phyloP scores from a whole-genome alignment of 2,329 filamentous ascomycete species.

The Stachybotrys echinatus region DNA sequence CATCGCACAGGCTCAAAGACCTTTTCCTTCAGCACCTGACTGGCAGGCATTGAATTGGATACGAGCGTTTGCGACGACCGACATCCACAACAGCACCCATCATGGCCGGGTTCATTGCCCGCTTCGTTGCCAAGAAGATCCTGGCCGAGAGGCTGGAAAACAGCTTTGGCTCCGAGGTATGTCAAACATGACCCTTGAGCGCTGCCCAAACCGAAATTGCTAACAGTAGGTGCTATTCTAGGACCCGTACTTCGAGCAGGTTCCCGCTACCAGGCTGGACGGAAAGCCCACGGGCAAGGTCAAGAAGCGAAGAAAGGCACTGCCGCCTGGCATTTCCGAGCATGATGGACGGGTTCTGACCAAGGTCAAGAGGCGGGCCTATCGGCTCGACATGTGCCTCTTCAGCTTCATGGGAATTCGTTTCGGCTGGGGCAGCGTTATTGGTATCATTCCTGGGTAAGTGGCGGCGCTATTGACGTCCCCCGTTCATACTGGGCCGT shows the following conservation, averaged over 20 bases:
- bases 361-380: constrained; percentile 79
- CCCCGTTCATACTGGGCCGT: background rate
- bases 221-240: constrained; percentile 32
- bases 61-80: too few relatives aligned
- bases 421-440: constrained; percentile 85
- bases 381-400: constrained; percentile 77
- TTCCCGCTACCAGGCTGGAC: constrained; percentile 66
- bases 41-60: background rate
- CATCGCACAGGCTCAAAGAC: background rate
- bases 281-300: constrained; percentile 63
- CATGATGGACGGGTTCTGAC: constrained; percentile 80
- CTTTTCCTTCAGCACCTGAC: background rate
- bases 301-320: constrained; percentile 80
- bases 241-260: constrained; percentile 87
- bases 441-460: constrained; percentile 78
- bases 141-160: constrained; percentile 52
- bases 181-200: constrained; percentile 5
- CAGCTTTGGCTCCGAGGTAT: constrained; percentile 53
- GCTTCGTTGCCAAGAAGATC: constrained; percentile 51
- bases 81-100: background rate
- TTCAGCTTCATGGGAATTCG: constrained; percentile 77
- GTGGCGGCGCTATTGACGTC: constrained; percentile 27
- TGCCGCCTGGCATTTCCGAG: constrained; percentile 75
- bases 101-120: constrained; percentile 50
- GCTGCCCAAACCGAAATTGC: constrained; percentile 11